Percentiles rank a stretch among this genome's conserved stretches.
phyloP scores from a whole-genome alignment of 345 rosid genomes.

The Conringia planisiliqua region DNA sequence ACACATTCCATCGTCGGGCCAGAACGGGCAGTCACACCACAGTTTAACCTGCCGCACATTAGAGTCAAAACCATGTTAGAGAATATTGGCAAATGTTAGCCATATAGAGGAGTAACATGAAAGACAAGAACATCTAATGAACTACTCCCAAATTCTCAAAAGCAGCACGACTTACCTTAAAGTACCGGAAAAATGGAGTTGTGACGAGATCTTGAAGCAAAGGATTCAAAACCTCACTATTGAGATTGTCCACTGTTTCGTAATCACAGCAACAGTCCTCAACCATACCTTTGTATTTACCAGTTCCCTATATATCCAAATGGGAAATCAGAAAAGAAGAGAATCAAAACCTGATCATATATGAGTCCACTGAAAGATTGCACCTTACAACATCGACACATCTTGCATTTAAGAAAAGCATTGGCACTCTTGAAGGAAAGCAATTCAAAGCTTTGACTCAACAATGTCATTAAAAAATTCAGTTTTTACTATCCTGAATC shows the following conservation, averaged over 20 bases:
- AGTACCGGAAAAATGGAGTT: slow-evolving; percentile 86
- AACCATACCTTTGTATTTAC: slow-evolving; percentile 62
- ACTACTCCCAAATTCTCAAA: background rate
- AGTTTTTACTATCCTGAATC: background rate
- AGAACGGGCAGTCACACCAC: slow-evolving; percentile 97
- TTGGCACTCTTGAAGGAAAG: background rate
- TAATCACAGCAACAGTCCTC: slow-evolving; percentile 96
- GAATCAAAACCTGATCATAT: background rate
- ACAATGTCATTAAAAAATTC: slow-evolving; percentile 19
- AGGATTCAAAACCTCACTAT: slow-evolving; percentile 74
- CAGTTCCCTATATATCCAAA: slow-evolving; percentile 35
- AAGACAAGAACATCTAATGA: background rate
- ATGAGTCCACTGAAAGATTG: background rate
- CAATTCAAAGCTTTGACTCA: background rate
- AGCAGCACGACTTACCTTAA: slow-evolving; percentile 55
- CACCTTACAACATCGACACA: background rate
- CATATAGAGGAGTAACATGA: background rate
- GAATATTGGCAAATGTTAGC: background rate
- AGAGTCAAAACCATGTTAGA: background rate
- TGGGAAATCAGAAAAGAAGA: background rate
- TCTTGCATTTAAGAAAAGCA: background rate
- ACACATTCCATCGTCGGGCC: slow-evolving; percentile 99
- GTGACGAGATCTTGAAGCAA: slow-evolving; percentile 74
- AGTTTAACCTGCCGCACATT: slow-evolving; percentile 58
- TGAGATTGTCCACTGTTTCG: slow-evolving; percentile 77